Evolutionary conservation across 2,329 filamentous ascomycete genomes (phyloP).

Genomic region (Xylariaceae sp.): DNA sequence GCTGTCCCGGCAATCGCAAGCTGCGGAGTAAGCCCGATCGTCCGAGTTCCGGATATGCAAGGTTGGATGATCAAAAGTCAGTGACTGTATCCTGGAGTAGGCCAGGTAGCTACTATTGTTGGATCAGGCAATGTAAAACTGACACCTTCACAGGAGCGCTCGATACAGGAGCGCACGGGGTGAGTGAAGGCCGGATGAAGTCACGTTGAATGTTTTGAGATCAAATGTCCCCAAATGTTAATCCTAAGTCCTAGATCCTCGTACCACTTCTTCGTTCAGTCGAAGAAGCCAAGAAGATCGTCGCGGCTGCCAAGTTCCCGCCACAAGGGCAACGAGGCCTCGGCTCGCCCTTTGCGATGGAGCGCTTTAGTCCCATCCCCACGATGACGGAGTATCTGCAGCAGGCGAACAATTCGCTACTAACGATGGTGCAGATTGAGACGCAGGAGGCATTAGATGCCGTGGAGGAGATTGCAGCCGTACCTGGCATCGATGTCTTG

Average conservation of each 20-base stretch:
- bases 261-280: constrained; percentile 51
- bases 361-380: constrained; percentile 43
- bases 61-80: constrained; percentile 53
- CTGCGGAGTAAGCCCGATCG: constrained; percentile 49
- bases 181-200: constrained; percentile 31
- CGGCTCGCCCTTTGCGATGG: constrained; percentile 51
- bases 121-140: constrained; percentile 11
- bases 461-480: constrained; percentile 57
- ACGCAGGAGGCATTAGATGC: constrained; percentile 56
- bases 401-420: constrained; percentile 50
- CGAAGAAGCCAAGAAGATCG: constrained; percentile 47
- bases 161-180: constrained; percentile 53
- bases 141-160: constrained; percentile 42
- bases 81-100: constrained; percentile 18
- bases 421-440: constrained; percentile 65
- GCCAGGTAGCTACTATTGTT: background rate
- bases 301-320: constrained; percentile 51
- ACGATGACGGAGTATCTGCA: constrained; percentile 51
- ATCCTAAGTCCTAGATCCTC: constrained; percentile 36
- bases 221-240: background rate
- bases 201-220: background rate
- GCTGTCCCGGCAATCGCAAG: constrained; percentile 52
- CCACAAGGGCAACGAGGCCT: constrained; percentile 50
- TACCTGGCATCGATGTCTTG: constrained; percentile 56
- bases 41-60: constrained; percentile 54